Conservation (phyloP, 2,329 filamentous ascomycete species). For the Aureobasidium sp. region DNA sequence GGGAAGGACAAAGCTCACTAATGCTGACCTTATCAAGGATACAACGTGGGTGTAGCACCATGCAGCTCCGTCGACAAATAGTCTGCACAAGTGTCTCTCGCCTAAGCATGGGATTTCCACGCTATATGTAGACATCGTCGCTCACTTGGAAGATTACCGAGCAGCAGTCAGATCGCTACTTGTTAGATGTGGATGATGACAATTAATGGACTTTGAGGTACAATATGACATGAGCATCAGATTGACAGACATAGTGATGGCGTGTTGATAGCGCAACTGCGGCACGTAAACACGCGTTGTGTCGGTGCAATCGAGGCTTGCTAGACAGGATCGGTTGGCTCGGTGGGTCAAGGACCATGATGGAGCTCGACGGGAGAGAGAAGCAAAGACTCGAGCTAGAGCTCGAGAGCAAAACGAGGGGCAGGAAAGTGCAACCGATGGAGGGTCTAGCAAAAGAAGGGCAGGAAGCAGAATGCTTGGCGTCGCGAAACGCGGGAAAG, state of each 20-base stretch:
- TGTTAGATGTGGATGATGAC: neutral
- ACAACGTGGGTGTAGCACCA: slow-evolving; percentile 2
- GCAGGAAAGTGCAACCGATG: neutral
- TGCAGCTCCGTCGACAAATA: slow-evolving; percentile 5
- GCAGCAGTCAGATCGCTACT: neutral
- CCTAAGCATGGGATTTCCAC: slow-evolving; percentile 1
- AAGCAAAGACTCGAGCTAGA: neutral
- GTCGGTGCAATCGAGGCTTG: neutral
- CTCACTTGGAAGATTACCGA: neutral
- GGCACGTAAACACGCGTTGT: neutral
- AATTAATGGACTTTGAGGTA: neutral
- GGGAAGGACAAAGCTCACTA: neutral
- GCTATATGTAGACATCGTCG: neutral
- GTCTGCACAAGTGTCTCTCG: slow-evolving; percentile 1
- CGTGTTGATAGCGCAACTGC: slow-evolving; percentile 1
- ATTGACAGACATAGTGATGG: neutral
- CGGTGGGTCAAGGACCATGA: neutral
- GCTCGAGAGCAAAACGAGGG: neutral
- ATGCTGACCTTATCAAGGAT: neutral
- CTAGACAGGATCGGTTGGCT: neutral
- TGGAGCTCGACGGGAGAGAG: neutral
- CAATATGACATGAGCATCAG: neutral
- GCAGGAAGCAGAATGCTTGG: neutral
- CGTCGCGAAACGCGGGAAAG: slow-evolving; percentile 2
- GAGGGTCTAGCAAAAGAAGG: neutral